Base-by-base conservation (phyloP, 2,329 filamentous ascomycete species). In the Paecilomyces niveus region DNA sequence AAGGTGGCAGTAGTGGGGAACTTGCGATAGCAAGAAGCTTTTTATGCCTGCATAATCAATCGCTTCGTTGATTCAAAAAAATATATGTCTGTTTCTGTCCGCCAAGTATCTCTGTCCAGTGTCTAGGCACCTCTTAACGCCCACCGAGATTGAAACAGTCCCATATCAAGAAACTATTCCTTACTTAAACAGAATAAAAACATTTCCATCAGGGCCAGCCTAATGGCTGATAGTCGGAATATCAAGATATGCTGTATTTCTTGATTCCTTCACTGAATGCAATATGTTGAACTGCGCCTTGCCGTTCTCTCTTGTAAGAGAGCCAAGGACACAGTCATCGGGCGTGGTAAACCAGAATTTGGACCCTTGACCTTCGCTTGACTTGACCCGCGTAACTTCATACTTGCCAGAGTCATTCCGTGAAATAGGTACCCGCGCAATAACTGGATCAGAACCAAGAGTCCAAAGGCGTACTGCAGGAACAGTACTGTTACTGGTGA, bases 261-360 rank as follows among this genome's bases (percentile, higher is more conserved):
- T 54, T 33, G 49, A 67, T 54, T 63, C 65, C 31, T 58, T 66
- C 24, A 74, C 62, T 4, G 65, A 67, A 60, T 72, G 66, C 15
- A 72, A 53, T 3, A 65, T 57, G 56, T 67, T 63, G 54, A 74
- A 74, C 7, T 66, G 61, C 10, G 64, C 58, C 53, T 57, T 29
- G 1, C 55, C 64, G 24, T 64, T 65, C 24, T 65, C 59, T 2
- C 58, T 58, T 26, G 65, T 64, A n/a, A 75, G 56, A 58, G 67
- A 65, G 2, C 72, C 72, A 33, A 75, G 64, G 18, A 71, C 63
- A 55, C 69, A 71, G 45, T 74, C 68, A 32, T 74, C 72, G 1
- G 65, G 59, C 11, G 72, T 70, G 5, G 65, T 70, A 62, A 74
- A 70, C 72, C 72, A 75, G 56, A 75, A 71, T 7, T 57, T 63